These are phyloP conservation scores for Lactarius quietus DNA, from an alignment of 768 basidiomycete species.

Conservation along the genomic window DNA sequence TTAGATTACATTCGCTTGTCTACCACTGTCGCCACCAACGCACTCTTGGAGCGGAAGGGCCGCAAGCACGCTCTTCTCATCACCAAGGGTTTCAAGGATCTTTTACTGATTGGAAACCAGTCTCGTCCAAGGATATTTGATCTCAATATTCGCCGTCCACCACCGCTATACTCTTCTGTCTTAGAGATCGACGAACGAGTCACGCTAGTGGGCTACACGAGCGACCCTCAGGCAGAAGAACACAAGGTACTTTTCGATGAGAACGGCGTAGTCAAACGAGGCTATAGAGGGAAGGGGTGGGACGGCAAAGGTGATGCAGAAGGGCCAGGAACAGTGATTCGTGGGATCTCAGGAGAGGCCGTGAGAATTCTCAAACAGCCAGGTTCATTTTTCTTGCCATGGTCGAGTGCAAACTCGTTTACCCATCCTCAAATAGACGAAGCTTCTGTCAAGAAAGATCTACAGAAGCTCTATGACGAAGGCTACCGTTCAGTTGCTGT, in stretches of 20 bases:
- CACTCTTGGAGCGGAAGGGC: slow-evolving; percentile 91
- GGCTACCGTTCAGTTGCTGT: slow-evolving; percentile 89
- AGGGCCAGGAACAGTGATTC: slow-evolving; percentile 75
- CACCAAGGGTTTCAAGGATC: slow-evolving; percentile 88
- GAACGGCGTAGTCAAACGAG: slow-evolving; percentile 58
- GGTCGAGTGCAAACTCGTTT: slow-evolving; percentile 9
- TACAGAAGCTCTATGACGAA: slow-evolving; percentile 67
- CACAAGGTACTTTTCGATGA: slow-evolving; percentile 77
- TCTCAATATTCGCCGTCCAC: slow-evolving; percentile 77
- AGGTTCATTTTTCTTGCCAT: slow-evolving; percentile 38
- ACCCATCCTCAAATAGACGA: slow-evolving; percentile 42
- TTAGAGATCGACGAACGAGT: slow-evolving; percentile 88
- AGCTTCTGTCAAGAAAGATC: slow-evolving; percentile 50
- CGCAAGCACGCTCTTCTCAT: slow-evolving; percentile 88
- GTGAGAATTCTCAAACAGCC: slow-evolving; percentile 78
- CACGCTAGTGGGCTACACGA: slow-evolving; percentile 89
- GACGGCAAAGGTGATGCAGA: slow-evolving; percentile 67
- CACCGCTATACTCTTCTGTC: slow-evolving; percentile 73
- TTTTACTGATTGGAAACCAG: slow-evolving; percentile 92
- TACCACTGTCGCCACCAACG: slow-evolving; percentile 96
- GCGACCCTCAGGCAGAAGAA: slow-evolving; percentile 76
- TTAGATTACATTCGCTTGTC: slow-evolving; percentile 88
- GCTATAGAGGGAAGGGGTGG: slow-evolving; percentile 77
- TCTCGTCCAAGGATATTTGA: slow-evolving; percentile 94
- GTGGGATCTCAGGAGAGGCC: slow-evolving; percentile 84